phyloP scores from a whole-genome alignment of 345 rosid genomes.

The Hevea brasiliensis region DNA sequence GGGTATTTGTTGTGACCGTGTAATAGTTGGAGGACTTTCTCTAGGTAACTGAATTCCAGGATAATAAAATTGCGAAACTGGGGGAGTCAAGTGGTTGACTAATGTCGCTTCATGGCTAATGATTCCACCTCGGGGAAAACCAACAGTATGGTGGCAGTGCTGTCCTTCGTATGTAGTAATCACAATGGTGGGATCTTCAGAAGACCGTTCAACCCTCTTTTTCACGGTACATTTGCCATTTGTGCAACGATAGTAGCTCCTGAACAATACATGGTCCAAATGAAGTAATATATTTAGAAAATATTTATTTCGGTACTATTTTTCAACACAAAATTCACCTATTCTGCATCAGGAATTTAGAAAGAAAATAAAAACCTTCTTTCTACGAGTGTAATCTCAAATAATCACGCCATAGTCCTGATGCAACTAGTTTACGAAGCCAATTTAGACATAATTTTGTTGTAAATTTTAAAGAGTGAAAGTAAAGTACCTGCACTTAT shows the following conservation, averaged over 20 bases:
- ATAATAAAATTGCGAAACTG: constrained; percentile 52
- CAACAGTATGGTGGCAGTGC: constrained; percentile 86
- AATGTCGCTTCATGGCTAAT: constrained; percentile 53
- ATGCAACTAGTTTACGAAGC: no score
- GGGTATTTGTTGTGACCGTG: constrained; percentile 25
- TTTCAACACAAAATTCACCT: no score
- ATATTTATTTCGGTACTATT: no score
- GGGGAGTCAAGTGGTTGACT: constrained; percentile 42
- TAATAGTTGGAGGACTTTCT: constrained; percentile 35
- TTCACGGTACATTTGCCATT: constrained; percentile 90
- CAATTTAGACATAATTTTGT: no score
- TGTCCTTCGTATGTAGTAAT: constrained; percentile 98
- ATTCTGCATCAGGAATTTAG: no score
- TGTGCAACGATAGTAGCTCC: constrained; percentile 97
- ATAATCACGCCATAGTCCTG: no score
- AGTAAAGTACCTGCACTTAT: no score
- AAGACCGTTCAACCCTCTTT: constrained; percentile 94
- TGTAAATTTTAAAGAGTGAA: no score
- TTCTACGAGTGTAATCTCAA: no score
- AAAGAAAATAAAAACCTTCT: no score
- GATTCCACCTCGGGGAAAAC: constrained; percentile 78
- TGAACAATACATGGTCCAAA: constrained; percentile 23
- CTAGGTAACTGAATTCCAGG: constrained; percentile 41
- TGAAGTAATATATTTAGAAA: background rate
- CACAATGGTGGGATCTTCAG: constrained; percentile 73